phyloP scores from a whole-genome alignment of 2,329 filamentous ascomycete species.

The Paecilomyces formosus region DNA sequence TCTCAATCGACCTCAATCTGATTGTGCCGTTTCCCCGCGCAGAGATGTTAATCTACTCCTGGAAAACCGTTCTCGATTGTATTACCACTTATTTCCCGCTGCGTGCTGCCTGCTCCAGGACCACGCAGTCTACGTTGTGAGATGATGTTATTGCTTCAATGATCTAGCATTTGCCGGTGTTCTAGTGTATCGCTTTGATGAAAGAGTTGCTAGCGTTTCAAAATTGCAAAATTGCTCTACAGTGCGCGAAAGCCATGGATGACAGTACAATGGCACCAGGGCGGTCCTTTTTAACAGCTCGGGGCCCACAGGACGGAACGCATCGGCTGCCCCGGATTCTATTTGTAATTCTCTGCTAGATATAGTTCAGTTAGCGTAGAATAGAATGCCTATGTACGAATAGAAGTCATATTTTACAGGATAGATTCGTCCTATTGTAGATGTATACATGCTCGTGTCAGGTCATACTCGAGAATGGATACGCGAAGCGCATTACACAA shows the following conservation, averaged over 20 bases:
- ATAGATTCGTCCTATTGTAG: not conserved
- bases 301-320: not conserved
- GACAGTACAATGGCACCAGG: not conserved
- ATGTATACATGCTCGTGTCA: no score
- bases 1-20: not conserved
- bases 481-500: no score
- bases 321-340: not conserved
- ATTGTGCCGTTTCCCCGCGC: not conserved
- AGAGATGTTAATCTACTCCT: not conserved
- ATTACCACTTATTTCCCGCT: not conserved
- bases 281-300: not conserved
- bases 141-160: not conserved
- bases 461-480: no score
- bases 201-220: not conserved
- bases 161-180: not conserved
- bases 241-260: not conserved
- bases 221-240: not conserved
- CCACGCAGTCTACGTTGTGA: not conserved
- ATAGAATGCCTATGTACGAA: not conserved
- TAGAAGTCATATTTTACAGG: not conserved
- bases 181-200: not conserved
- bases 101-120: not conserved
- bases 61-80: not conserved
- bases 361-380: not conserved
- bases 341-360: not conserved